These are phyloP conservation scores for Haematococcus sp. DNA, from an alignment of 139 green algal species.

Conservation along the genomic window DNA sequence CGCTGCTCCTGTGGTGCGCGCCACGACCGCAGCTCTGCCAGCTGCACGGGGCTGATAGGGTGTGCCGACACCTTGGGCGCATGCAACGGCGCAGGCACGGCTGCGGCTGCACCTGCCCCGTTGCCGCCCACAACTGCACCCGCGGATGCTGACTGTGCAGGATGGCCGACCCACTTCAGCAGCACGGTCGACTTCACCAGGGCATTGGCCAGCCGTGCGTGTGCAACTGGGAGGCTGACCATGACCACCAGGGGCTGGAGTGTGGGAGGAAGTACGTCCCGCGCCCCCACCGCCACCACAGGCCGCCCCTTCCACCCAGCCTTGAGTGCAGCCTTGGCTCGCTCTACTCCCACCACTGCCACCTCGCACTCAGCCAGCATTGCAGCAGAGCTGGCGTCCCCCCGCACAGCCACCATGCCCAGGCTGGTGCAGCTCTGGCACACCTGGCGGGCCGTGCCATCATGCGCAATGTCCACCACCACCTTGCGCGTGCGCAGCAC, in stretches of 20 bases:
- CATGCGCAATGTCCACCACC: conserved; percentile 29
- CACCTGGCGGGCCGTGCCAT: conserved; percentile 12
- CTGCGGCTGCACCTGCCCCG: neutral
- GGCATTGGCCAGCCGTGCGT: conserved; percentile 27
- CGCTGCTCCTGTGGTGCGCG: neutral
- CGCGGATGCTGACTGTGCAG: neutral
- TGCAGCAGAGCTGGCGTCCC: neutral
- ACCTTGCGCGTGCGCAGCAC: conserved; percentile 21
- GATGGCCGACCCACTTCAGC: conserved; percentile 25
- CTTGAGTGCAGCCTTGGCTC: conserved; percentile 25
- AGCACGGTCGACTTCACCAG: conserved; percentile 38
- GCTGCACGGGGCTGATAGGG: conserved; percentile 12
- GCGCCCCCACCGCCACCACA: conserved; percentile 53
- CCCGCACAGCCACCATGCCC: neutral
- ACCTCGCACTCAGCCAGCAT: conserved; percentile 28
- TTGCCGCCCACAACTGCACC: neutral
- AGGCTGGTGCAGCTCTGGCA: conserved; percentile 3
- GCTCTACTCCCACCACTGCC: conserved; percentile 39
- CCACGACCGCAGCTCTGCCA: conserved; percentile 10
- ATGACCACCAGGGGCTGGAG: conserved; percentile 47
- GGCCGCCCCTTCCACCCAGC: conserved; percentile 54
- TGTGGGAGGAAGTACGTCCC: conserved; percentile 30
- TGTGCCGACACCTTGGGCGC: neutral
- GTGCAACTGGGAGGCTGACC: conserved; percentile 12
- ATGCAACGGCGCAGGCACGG: neutral